Evolutionary conservation across 495 filamentous ascomycete genomes (phyloP), one percentile per base, ranked within the genome.

Genomic region (Xylaria palmicola): DNA sequence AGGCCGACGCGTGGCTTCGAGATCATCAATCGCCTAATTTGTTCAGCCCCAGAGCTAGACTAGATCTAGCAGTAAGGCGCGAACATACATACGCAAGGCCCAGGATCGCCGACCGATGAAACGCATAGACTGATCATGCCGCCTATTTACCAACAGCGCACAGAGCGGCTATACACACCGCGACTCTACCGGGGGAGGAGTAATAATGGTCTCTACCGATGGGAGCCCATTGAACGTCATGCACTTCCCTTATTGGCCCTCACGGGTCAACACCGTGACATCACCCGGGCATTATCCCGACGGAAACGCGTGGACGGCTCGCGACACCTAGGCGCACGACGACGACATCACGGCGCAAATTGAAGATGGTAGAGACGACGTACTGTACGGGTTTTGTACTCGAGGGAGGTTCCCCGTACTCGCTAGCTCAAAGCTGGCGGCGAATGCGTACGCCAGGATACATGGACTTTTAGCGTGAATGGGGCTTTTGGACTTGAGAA

Each of bases 361-460:
- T 15, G 36, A 37, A 8, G 36, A 37, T 12, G 8, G 15, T 37
- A 37, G 36, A 37, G 20, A 9, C 43, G 44, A 49, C 22, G 56
- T 49, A 58, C 30, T 47, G 43, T 49, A 37, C 44, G 49, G 56
- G 56, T 58, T 49, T 58, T 58, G 43, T 58, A 58, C 56, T 58
- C 56, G 13, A 49, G 29, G 56, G 56, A 58, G 43, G 56, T 58
- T 58, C 43, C 56, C 56, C 49, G 44, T 37, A 58, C 43, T 48
- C 43, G 43, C 20, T 8, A 19, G 40, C 54, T 48, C 1, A 26
- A 27, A 49, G 4, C 13, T 32, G 9, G 32, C 43, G 56, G 56
- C 32, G 13, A 58, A 58, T 58, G 56, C 43, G 56, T 58, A 39
- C 44, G 15, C 49, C 56, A 49, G 56, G 56, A 58, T 48, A 27